Evolutionary conservation across 1,284 basidiomycete species (phyloP), one percentile per base, ranked within the genome.

Genomic region (Melampsora larici-populina): DNA sequence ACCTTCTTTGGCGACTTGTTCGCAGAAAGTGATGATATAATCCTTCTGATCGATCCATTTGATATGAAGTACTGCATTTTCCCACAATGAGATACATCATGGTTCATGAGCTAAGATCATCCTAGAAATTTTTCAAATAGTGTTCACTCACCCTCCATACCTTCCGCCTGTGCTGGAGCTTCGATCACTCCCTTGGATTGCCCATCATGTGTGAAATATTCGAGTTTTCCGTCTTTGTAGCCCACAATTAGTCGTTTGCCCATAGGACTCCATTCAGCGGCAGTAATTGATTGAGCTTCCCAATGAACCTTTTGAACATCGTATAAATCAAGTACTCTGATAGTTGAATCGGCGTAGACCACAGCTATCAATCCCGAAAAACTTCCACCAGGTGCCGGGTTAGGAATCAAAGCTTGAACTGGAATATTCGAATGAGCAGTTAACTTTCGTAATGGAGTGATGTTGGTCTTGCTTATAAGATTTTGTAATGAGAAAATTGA

Each of bases 241-340:
- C 66, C 75, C 3, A 78, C 68, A 40, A 70, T 11, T 17, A 78
- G 62, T n/a, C 75, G 66, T 43, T 78, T 78, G 29, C 75, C 75
- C 75, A 70, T 78, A 29, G 75, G 75, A 70, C 75, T 78, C 75
- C 75, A 78, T 26, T 78, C 75, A 36, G 68, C 68, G 21, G 75
- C 75, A 18, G 75, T 70, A 29, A 46, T 67, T 18, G 18, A 43
- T 43, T 64, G 75, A 29, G 55, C 60, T 31, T 51, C 51, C 75
- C 67, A 70, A 55, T 70, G 33, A 11, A 36, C 68, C 68, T 78
- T 63, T 18, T 65, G 51, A 55, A n/a, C 31, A 17, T 70, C 60
- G 51, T 78, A 78, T 26, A 66, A 70, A 55, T 78, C 75, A 5
- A 78, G 43, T 21, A 78, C 60, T 48, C 31, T 36, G 13, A 78